Evolutionary conservation across 176 grass and related monocot species (phyloP).

Genomic region (Leersia perrieri): DNA sequence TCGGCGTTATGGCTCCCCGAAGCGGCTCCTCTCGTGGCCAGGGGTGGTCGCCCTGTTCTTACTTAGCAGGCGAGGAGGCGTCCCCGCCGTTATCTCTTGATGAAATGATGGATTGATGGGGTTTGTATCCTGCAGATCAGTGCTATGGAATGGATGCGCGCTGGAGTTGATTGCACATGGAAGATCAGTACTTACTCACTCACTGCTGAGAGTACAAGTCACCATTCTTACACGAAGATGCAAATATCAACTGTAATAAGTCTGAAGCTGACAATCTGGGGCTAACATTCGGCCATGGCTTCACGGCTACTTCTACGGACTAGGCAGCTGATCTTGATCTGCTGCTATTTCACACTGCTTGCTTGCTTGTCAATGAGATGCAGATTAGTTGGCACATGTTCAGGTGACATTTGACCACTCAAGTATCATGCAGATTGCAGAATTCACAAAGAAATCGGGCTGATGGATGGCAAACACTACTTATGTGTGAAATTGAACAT

Average conservation of each 20-base stretch:
- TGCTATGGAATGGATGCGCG: neutral
- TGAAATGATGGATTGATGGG: no score
- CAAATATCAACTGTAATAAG: neutral
- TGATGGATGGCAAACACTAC: neutral
- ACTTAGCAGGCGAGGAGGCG: no score
- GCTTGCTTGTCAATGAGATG: neutral
- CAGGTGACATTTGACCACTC: neutral
- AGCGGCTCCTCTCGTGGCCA: neutral
- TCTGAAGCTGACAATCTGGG: neutral
- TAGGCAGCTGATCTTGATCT: neutral
- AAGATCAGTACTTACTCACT: neutral
- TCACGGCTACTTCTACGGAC: neutral
- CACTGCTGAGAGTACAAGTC: neutral
- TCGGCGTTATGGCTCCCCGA: slow-evolving; percentile 14
- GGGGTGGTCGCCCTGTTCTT: neutral
- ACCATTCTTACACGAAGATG: neutral
- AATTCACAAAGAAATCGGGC: neutral
- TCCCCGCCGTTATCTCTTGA: neutral
- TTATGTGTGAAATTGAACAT: neutral
- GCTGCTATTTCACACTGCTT: neutral
- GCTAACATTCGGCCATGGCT: neutral
- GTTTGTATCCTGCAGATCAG: neutral
- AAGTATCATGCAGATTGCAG: neutral
- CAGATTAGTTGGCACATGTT: neutral
- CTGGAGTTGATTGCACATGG: neutral